Conservation (phyloP, 129 eudicot species). For the Chrysanthemum makinoi region DNA sequence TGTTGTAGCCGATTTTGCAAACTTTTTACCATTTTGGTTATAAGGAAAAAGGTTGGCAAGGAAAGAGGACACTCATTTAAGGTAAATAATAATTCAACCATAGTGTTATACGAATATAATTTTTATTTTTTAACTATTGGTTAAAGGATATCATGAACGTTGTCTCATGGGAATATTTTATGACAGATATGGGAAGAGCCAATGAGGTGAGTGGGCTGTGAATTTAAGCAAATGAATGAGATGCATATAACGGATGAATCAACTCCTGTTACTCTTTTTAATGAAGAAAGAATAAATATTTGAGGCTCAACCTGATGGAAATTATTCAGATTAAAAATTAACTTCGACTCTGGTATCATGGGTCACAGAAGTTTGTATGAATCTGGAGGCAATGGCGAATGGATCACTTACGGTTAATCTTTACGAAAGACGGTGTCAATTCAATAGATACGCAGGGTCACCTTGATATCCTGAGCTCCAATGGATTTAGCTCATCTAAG, state of each 20-base stretch:
- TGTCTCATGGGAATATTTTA: too few relatives aligned
- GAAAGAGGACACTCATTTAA: too few relatives aligned
- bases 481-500: too few relatives aligned
- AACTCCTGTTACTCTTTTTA: neutral
- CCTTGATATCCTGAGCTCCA: too few relatives aligned
- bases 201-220: neutral
- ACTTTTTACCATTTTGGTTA: too few relatives aligned
- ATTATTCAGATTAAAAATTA: slow-evolving; percentile 29
- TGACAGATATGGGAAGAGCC: neutral
- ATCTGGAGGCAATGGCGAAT: slow-evolving; percentile 3
- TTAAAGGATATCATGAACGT: too few relatives aligned
- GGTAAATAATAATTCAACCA: too few relatives aligned
- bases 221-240: slow-evolving; percentile 22
- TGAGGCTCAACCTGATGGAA: slow-evolving; percentile 23
- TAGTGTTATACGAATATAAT: too few relatives aligned
- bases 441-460: too few relatives aligned
- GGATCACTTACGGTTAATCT: slow-evolving; percentile 30
- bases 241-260: slow-evolving; percentile 16
- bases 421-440: neutral
- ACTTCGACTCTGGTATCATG: slow-evolving; percentile 47
- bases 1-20: too few relatives aligned
- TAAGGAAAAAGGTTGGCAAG: too few relatives aligned
- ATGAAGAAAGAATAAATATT: slow-evolving; percentile 25
- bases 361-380: slow-evolving; percentile 1
- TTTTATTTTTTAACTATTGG: too few relatives aligned